Evolutionary conservation across 2,329 filamentous ascomycete genomes (phyloP).

Genomic region (Aspergillus sp.): DNA sequence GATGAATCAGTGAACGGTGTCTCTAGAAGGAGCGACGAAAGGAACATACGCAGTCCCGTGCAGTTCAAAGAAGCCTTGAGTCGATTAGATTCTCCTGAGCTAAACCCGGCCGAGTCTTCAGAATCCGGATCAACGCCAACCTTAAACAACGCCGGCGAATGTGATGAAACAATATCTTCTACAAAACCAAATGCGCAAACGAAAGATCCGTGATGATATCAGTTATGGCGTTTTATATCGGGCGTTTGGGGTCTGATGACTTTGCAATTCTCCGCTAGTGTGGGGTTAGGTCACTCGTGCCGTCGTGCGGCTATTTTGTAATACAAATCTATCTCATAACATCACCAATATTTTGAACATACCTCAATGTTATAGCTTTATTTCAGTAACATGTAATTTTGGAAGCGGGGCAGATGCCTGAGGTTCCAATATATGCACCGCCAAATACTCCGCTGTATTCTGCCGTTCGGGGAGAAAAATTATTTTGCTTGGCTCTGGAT

Average conservation of each 20-base stretch:
- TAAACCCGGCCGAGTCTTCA: conserved; percentile 32
- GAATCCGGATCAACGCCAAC: conserved; percentile 21
- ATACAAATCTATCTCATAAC: background rate
- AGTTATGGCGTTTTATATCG: conserved; percentile 9
- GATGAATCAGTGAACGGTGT: conserved; percentile 34
- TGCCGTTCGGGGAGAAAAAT: conserved; percentile 35
- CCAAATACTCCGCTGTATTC: conserved; percentile 28
- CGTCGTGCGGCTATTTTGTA: background rate
- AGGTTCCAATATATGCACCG: conserved; percentile 20
- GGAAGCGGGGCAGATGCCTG: background rate
- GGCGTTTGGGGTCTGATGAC: conserved; percentile 2
- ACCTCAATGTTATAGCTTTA: background rate
- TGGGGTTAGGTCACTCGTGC: background rate
- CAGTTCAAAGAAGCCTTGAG: conserved; percentile 21
- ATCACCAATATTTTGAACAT: background rate
- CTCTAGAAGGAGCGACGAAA: conserved; percentile 14
- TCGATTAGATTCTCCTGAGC: conserved; percentile 26
- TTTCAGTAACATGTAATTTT: background rate
- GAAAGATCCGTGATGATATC: conserved; percentile 12
- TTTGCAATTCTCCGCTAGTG: background rate
- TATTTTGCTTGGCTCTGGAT: conserved; percentile 22
- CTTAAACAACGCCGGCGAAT: conserved; percentile 19
- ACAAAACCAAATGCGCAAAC: conserved; percentile 14
- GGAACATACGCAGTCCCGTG: conserved; percentile 9
- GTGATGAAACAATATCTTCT: conserved; percentile 12